phyloP scores from a whole-genome alignment of 306 rosid species.

The Acmispon strigosus region DNA sequence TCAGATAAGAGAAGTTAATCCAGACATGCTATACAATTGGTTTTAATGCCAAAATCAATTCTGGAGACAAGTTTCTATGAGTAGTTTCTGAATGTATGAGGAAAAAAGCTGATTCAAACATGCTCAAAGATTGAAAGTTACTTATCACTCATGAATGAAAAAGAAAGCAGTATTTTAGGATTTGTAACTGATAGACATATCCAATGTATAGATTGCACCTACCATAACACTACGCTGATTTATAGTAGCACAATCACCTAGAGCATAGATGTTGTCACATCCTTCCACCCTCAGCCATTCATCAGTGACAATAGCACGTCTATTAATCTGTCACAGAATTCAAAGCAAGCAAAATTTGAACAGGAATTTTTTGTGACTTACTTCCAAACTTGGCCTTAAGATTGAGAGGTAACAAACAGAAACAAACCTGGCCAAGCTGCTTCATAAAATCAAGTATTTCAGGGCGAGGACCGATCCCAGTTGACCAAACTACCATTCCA shows the following conservation, averaged over 20 bases:
- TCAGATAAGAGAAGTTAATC: no score
- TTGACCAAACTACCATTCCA: conserved; percentile 97
- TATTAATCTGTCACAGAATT: conserved; percentile 42
- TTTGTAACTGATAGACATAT: background rate
- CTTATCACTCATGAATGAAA: background rate
- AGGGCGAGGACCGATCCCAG: conserved; percentile 89
- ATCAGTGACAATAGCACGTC: conserved; percentile 87
- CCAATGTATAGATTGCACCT: conserved; percentile 2
- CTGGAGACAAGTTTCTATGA: no score
- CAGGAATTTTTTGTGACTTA: background rate
- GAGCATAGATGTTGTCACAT: conserved; percentile 61
- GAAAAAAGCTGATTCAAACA: no score
- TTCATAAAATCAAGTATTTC: conserved; percentile 63
- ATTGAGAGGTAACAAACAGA: background rate
- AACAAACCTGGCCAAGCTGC: conserved; percentile 88
- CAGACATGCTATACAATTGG: no score
- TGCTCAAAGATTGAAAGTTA: no score
- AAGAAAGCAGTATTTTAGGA: background rate
- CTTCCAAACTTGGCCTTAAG: background rate
- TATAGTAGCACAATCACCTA: conserved; percentile 93
- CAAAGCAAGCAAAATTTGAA: background rate
- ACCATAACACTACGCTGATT: conserved; percentile 96
- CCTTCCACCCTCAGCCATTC: conserved; percentile 99
- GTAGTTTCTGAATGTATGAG: no score
- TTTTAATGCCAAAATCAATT: no score